phyloP scores from a whole-genome alignment of 768 basidiomycete genomes.

The Chalciporus sphaerocephalus region DNA sequence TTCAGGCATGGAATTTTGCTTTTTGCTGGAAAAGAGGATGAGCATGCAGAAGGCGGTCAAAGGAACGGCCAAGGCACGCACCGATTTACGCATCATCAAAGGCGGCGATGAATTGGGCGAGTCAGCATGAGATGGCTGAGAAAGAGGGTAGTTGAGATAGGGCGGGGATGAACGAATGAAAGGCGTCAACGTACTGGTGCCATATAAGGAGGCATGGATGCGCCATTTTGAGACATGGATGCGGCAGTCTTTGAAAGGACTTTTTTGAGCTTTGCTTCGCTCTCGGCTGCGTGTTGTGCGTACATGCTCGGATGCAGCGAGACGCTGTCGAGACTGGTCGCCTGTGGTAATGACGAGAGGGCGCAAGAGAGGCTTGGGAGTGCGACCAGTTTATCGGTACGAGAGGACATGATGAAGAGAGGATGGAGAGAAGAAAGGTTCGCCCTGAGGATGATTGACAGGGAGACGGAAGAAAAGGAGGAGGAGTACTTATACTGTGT shows the following conservation, averaged over 20 bases:
- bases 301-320: conserved; percentile 69
- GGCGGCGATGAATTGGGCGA: conserved; percentile 39
- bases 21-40: conserved; percentile 21
- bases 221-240: conserved; percentile 33
- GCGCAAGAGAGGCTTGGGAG: conserved; percentile 70
- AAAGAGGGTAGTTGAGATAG: conserved; percentile 8
- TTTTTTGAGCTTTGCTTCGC: conserved; percentile 74
- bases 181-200: conserved; percentile 33
- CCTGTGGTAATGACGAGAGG: conserved; percentile 65
- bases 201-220: conserved; percentile 32
- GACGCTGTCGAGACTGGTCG: conserved; percentile 63
- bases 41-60: neutral
- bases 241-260: conserved; percentile 52
- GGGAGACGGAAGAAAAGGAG: conserved; percentile 4
- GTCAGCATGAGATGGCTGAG: conserved; percentile 36
- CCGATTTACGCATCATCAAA: conserved; percentile 56
- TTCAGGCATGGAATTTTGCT: conserved; percentile 34
- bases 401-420: conserved; percentile 29
- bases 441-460: neutral
- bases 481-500: conserved; percentile 13
- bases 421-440: conserved; percentile 1
- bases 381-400: conserved; percentile 57
- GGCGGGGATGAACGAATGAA: neutral
- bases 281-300: conserved; percentile 61
- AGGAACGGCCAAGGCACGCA: conserved; percentile 19